Percentiles rank a stretch among this genome's conserved stretches.
These are phyloP conservation scores for Candida ovalis DNA, from an alignment of 805 yeast genomes.

Conservation along the genomic window DNA sequence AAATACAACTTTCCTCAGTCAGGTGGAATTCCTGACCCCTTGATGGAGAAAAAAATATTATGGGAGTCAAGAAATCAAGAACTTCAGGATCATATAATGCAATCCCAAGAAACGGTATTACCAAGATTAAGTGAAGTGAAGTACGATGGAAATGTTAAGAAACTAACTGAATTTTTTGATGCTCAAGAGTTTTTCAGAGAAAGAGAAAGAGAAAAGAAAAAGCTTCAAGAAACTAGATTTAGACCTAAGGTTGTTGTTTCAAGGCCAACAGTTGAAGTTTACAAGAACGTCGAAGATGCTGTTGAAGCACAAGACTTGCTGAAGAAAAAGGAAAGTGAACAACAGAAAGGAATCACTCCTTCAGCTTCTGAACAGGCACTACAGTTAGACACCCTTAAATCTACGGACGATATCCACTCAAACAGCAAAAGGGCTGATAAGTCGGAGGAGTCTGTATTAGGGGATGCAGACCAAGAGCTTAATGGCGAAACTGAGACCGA, in stretches of 20 bases:
- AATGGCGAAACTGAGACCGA: constrained; percentile 1
- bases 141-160: constrained; percentile 48
- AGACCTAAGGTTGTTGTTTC: constrained; percentile 73
- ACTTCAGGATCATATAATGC: constrained; percentile 19
- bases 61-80: constrained; percentile 24
- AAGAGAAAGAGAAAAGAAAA: constrained; percentile 72
- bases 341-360: neutral
- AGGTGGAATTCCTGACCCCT: neutral
- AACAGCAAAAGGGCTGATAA: neutral
- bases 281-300: constrained; percentile 83
- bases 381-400: neutral
- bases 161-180: constrained; percentile 64
- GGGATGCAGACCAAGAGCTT: constrained; percentile 2
- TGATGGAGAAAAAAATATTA: constrained; percentile 13
- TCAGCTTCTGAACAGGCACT: neutral
- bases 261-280: constrained; percentile 87
- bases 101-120: constrained; percentile 13
- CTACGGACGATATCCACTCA: neutral
- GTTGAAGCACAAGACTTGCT: constrained; percentile 45
- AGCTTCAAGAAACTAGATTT: constrained; percentile 53
- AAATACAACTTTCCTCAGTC: constrained; percentile 1
- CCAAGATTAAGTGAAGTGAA: constrained; percentile 14
- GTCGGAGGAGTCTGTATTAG: neutral
- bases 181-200: constrained; percentile 85
- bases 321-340: constrained; percentile 8